Base-by-base conservation (phyloP, 1,284 basidiomycete genomes). In the Ustilago shanxiensis region DNA sequence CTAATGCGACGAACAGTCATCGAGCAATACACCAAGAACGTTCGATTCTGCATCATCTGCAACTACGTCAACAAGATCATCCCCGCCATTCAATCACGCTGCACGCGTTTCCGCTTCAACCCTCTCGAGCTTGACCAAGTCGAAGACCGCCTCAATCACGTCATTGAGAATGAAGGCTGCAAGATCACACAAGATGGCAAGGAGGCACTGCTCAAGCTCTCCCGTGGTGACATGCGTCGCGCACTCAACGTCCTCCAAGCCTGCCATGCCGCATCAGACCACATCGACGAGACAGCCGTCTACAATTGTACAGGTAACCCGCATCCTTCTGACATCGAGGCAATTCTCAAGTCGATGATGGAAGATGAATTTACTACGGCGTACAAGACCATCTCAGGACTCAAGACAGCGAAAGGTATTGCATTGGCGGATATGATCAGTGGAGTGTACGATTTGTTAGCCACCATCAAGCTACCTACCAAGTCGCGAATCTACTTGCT, bases 1-100 rank as follows among this genome's bases (percentile, higher is more conserved):
- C 20, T 11, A n/a, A n/a, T 44, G n/a, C 28, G 39, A 24, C 33
- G 49, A 5, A 35, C 49, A 39, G 58, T 99, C 45, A 98, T 99
- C 75, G 97, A 99, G 87, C 95, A 98, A 82, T 98, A 98, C 86
- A 99, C 97, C 8, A 94, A 93, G 87, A 99, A 99, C 84, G 97
- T 98, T 72, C 92, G 97, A 37, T 99, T 99, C 87, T 98, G 96
- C 88, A 99, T 99, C 82, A 97, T 99, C 74, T 98, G 97, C 90
- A 99, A 99, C 88, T 99, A 99, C 82, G 97, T 99, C 86, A 99
- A 99, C 90, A 98, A 98, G 87, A 99, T 99, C 85, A 92, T 93
- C 7, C 97, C 97, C 3, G 97, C 97, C 24, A 97, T 99, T 72
- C 97, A 99, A 88, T 97, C 95, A 86, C 93, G 97, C 56, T 99